Percentiles rank a stretch among this genome's conserved stretches.
Evolutionary conservation across 2,329 filamentous ascomycete species (phyloP).

Genomic region (Septoria petroselini): DNA sequence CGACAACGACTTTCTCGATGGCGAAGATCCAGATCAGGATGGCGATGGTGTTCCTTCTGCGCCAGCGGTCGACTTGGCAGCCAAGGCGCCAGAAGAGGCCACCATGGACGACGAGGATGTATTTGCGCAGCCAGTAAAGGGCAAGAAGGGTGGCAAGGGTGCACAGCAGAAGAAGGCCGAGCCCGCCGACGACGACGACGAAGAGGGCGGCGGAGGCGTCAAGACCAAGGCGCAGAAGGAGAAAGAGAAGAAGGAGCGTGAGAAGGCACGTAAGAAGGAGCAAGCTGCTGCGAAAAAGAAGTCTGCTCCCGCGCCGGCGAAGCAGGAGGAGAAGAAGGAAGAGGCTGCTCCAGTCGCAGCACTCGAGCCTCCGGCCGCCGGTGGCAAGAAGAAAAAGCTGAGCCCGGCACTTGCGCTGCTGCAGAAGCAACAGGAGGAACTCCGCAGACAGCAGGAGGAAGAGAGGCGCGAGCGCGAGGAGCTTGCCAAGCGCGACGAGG

Average conservation of each 20-base stretch:
- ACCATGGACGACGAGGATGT: slow-evolving; percentile 68
- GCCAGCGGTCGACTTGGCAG: slow-evolving; percentile 46
- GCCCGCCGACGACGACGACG: slow-evolving; percentile 42
- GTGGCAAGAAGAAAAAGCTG: slow-evolving; percentile 86
- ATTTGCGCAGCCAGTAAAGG: slow-evolving; percentile 72
- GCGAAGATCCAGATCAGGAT: slow-evolving; percentile 55
- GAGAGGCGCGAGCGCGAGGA: slow-evolving; percentile 60
- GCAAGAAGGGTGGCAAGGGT: slow-evolving; percentile 54
- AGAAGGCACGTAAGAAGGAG: slow-evolving; percentile 98
- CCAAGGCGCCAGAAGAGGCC: slow-evolving; percentile 76
- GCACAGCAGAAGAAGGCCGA: slow-evolving; percentile 47
- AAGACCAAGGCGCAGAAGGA: slow-evolving; percentile 99
- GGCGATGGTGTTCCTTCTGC: slow-evolving; percentile 43
- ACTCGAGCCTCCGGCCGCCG: slow-evolving; percentile 41
- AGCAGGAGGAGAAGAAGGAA: slow-evolving; percentile 32
- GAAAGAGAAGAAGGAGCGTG: slow-evolving; percentile 93
- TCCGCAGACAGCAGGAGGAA: slow-evolving; percentile 65
- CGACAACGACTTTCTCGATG: slow-evolving; percentile 68
- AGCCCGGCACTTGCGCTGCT: slow-evolving; percentile 68
- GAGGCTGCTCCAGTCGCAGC: slow-evolving; percentile 53
- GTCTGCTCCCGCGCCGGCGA: slow-evolving; percentile 40
- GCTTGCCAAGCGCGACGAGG: slow-evolving; percentile 62
- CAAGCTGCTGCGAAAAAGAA: slow-evolving; percentile 89
- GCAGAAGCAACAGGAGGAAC: slow-evolving; percentile 79
- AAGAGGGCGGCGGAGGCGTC: slow-evolving; percentile 61